Base-by-base conservation (phyloP, 73 alveolate genomes). In the Paramecium caudatum region DNA sequence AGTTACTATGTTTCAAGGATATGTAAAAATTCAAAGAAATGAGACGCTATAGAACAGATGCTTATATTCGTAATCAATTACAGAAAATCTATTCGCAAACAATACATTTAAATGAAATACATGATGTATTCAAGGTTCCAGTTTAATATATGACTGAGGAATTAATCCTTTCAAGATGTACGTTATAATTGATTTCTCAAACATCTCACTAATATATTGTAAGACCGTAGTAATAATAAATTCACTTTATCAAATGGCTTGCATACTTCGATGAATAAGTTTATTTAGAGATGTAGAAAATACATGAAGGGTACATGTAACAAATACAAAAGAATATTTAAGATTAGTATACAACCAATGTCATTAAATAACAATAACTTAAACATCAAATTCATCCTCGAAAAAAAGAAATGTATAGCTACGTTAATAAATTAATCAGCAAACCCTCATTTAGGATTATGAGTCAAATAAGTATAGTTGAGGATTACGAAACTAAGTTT, bases 41-140 rank as follows among this genome's bases (percentile, higher is more conserved):
- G 83, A 36, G 83, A 1, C 27, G 34, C 27, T 65, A 65, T 65
- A 46, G 83, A 10, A 33, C 47, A 3, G 83, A 65, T 65, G 49
- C 47, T 30, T 65, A 33, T 27, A 65, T 65, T 10, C 27, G 25
- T 13, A 33, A 30, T 65, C 10, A 33, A 33, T 27, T 65, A 3
- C 27, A n/a, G 15, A 65, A 65, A 13, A 65, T 65, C 3, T 65
- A 65, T 36, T 30, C 47, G 12, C 4, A 30, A 65, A 65, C 83
- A 30, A 30, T 33, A 32, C 83, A 65, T 65, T 23, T 65, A 5
- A 65, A 36, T 25, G 83, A 65, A 32, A 65, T 65, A 4, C 55
- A 65, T 33, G 83, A 65, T 33, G 83, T 65, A 15, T 65, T 65
- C 34, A 65, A 36, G 16, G 34, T 65, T 30, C 83, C 83, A 3